phyloP scores from a whole-genome alignment of 768 basidiomycete genomes.

The Lentinula guzmanii region DNA sequence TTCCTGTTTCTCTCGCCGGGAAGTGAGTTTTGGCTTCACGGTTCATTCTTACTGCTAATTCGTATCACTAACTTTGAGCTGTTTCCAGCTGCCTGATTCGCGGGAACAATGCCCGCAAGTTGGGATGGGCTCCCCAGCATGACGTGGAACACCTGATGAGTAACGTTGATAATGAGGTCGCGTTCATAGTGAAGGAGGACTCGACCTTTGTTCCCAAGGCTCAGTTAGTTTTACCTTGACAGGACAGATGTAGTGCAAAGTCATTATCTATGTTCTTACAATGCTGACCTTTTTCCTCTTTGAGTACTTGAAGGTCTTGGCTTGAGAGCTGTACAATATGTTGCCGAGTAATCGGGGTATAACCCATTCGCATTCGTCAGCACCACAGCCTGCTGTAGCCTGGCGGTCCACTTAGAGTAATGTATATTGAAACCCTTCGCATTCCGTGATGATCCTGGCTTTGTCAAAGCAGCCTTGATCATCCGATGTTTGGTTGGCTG shows the following conservation, averaged over 20 bases:
- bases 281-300: too few species aligned
- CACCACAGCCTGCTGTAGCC: too few species aligned
- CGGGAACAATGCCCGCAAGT: constrained; percentile 5
- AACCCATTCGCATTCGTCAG: too few species aligned
- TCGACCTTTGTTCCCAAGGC: neutral
- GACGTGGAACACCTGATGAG: constrained; percentile 7
- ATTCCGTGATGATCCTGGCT: too few species aligned
- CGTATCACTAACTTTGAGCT: neutral
- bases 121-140: constrained; percentile 10
- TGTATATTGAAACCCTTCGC: too few species aligned
- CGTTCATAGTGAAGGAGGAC: constrained; percentile 8
- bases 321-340: too few species aligned
- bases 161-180: constrained; percentile 4
- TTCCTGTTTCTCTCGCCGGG: constrained; percentile 8
- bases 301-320: too few species aligned
- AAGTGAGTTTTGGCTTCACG: neutral
- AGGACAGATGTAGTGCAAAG: neutral
- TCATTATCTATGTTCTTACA: too few species aligned
- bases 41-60: neutral
- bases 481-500: too few species aligned
- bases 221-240: neutral
- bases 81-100: constrained; percentile 1
- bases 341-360: too few species aligned
- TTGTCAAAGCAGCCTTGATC: too few species aligned
- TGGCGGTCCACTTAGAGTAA: too few species aligned